Evolutionary conservation across 495 filamentous ascomycete genomes (phyloP).

Genomic region (Margaritispora aquatica): DNA sequence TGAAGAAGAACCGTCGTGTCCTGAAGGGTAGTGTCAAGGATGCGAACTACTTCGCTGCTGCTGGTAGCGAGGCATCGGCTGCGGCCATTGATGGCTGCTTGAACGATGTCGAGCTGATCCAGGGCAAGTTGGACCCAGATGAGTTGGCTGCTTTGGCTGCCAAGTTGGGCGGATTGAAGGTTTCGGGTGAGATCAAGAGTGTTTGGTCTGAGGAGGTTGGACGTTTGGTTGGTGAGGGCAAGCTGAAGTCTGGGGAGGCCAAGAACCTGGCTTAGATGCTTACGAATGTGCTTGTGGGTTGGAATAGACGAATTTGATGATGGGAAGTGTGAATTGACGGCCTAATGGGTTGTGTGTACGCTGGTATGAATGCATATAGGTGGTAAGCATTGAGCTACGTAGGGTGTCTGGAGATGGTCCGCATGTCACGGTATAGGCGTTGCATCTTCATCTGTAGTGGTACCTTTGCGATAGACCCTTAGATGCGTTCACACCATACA

Average conservation of each 20-base stretch:
- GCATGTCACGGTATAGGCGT: no score
- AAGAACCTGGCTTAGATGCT: conserved; percentile 33
- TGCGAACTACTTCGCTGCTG: conserved; percentile 80
- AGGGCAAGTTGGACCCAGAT: conserved; percentile 81
- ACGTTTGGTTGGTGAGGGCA: conserved; percentile 67
- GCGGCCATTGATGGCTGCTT: conserved; percentile 74
- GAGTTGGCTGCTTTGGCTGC: conserved; percentile 74
- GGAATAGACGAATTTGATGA: background rate
- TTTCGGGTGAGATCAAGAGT: conserved; percentile 59
- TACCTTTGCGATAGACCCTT: no score
- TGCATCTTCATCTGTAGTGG: no score
- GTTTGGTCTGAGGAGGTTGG: conserved; percentile 64
- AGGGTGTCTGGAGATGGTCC: no score
- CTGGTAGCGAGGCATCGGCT: conserved; percentile 58
- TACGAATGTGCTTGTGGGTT: background rate
- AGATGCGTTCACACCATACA: no score
- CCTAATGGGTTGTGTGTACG: background rate
- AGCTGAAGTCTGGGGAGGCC: conserved; percentile 72
- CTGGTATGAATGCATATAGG: background rate
- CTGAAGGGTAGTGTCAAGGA: conserved; percentile 90
- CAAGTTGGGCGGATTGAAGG: conserved; percentile 70
- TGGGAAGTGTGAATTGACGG: no score
- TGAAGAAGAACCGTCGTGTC: conserved; percentile 99
- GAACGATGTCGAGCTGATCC: conserved; percentile 82
- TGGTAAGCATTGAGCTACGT: background rate